phyloP scores from a whole-genome alignment of 768 basidiomycete genomes.

The Mycena venus region DNA sequence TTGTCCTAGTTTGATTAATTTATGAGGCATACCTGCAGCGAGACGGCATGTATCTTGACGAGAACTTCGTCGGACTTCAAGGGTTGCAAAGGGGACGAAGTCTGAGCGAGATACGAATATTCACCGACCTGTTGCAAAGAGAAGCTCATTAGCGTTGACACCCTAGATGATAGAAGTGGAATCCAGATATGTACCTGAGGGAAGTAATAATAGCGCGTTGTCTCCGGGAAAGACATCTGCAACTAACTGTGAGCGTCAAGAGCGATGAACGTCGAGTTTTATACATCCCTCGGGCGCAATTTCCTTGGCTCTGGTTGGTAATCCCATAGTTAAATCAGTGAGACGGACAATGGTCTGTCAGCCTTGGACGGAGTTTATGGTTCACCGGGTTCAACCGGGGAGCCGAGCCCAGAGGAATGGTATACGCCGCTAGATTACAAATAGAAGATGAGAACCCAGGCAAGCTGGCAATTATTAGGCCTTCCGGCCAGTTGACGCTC shows the following conservation, averaged over 20 bases:
- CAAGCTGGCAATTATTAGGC: too few relatives aligned
- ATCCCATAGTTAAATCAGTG: too few relatives aligned
- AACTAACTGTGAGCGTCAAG: too few relatives aligned
- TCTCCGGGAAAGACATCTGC: neutral
- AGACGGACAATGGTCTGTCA: too few relatives aligned
- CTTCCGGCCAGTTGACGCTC: too few relatives aligned
- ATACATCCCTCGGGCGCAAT: too few relatives aligned
- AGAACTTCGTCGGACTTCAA: constrained; percentile 52
- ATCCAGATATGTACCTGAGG: neutral
- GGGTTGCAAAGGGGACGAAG: constrained; percentile 1
- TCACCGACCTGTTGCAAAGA: neutral
- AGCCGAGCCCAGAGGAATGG: too few relatives aligned
- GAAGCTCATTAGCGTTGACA: neutral
- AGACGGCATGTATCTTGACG: constrained; percentile 56
- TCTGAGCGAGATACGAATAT: neutral
- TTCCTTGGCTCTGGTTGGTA: too few relatives aligned
- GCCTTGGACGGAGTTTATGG: too few relatives aligned
- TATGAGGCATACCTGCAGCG: constrained; percentile 54
- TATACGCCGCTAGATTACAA: too few relatives aligned
- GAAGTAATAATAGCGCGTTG: neutral
- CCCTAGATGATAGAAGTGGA: neutral
- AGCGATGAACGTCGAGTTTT: neutral
- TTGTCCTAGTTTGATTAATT: constrained; percentile 44
- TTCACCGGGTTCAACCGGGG: too few relatives aligned
- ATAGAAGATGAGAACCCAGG: too few relatives aligned